Evolutionary conservation across 1,284 basidiomycete species (phyloP).

Genomic region (Gastroboletus turbinatus): DNA sequence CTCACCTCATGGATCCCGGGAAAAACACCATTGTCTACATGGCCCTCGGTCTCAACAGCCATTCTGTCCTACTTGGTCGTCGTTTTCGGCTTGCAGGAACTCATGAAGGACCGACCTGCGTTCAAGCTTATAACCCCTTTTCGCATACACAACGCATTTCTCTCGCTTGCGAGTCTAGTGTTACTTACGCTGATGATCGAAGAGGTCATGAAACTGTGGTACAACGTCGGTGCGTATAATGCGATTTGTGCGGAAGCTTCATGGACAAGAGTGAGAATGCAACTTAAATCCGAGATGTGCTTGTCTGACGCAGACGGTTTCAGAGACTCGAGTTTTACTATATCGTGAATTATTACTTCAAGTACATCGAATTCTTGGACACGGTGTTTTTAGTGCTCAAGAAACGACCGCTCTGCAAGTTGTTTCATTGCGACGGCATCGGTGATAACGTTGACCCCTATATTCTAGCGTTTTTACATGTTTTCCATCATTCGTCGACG

Average conservation of each 20-base stretch:
- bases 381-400: conserved; percentile 95
- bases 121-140: conserved; percentile 83
- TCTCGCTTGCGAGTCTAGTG: conserved; percentile 80
- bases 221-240: conserved; percentile 69
- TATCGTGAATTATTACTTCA: conserved; percentile 97
- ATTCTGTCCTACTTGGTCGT: conserved; percentile 81
- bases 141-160: conserved; percentile 87
- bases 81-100: conserved; percentile 82
- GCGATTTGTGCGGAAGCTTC: conserved; percentile 77
- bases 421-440: conserved; percentile 1
- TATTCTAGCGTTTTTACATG: conserved; percentile 85
- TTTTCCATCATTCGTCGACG: conserved; percentile 97
- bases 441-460: not conserved
- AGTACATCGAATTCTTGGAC: conserved; percentile 91
- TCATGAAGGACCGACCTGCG: conserved; percentile 79
- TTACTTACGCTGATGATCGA: conserved; percentile 85
- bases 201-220: conserved; percentile 77
- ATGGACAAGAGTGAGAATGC: conserved; percentile 76
- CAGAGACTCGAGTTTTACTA: conserved; percentile 89
- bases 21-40: conserved; percentile 82
- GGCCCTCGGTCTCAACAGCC: conserved; percentile 65
- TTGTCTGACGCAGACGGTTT: conserved; percentile 13
- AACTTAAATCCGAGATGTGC: not conserved
- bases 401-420: conserved; percentile 91
- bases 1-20: conserved; percentile 70